phyloP scores from a whole-genome alignment of 2,329 filamentous ascomycete genomes.

The Colletotrichum brevisporum region DNA sequence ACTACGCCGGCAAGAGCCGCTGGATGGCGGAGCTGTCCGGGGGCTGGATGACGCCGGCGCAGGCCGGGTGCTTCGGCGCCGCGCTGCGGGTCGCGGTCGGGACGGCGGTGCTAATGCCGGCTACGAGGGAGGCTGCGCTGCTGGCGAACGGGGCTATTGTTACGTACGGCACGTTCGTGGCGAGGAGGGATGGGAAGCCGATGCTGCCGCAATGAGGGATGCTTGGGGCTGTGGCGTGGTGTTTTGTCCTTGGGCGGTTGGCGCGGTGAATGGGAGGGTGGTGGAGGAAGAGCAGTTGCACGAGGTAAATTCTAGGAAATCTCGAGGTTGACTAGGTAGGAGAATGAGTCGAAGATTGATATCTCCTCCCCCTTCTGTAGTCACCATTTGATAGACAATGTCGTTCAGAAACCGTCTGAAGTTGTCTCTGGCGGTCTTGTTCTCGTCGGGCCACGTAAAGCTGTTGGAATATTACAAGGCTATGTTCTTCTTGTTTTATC shows the following conservation, averaged over 20 bases:
- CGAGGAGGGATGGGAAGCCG: conserved; percentile 1
- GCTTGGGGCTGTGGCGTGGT: conserved; percentile 1
- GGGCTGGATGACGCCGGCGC: not conserved
- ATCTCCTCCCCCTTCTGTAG: too few species aligned
- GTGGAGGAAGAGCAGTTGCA: too few species aligned
- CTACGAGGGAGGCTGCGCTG: conserved; percentile 6
- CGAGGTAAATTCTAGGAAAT: too few species aligned
- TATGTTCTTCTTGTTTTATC: too few species aligned
- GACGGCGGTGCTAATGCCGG: conserved; percentile 2
- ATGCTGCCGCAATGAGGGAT: conserved; percentile 12
- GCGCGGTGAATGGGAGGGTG: not conserved
- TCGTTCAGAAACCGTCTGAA: too few species aligned
- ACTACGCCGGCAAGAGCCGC: conserved; percentile 14
- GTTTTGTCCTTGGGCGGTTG: conserved; percentile 2
- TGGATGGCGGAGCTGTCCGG: conserved; percentile 11
- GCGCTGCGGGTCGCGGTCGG: conserved; percentile 4
- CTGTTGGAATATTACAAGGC: too few species aligned
- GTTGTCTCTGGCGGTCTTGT: too few species aligned
- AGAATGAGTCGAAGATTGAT: too few species aligned
- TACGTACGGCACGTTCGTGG: not conserved
- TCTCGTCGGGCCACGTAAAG: too few species aligned
- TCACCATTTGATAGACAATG: too few species aligned
- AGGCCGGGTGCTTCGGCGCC: conserved; percentile 8
- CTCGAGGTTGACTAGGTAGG: too few species aligned
- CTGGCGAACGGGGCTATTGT: conserved; percentile 4